A percentile compares a stretch with the other conserved stretches of the same genome.
phyloP scores from a whole-genome alignment of 805 yeast species.

The Metschnikowia sp. region DNA sequence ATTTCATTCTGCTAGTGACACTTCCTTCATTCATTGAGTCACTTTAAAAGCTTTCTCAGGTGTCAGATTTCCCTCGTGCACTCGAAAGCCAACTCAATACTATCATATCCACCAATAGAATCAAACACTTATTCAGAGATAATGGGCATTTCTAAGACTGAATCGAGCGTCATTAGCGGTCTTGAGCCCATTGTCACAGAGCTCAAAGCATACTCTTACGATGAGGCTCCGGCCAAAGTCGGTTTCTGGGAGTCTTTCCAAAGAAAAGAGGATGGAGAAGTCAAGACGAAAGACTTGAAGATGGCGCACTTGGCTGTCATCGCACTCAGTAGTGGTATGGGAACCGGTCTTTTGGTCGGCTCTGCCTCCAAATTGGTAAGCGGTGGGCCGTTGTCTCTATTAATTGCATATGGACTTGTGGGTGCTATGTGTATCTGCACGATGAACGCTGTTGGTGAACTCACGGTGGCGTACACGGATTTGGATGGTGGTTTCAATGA shows the following conservation, averaged over 20 bases:
- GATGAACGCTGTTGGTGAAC: constrained; percentile 43
- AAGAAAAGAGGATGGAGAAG: constrained; percentile 9
- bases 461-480: constrained; percentile 56
- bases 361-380: constrained; percentile 25
- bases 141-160: neutral
- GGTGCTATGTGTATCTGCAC: constrained; percentile 29
- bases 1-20: no score
- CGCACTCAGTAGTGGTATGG: constrained; percentile 36
- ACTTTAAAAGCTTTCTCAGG: no score
- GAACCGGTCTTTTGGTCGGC: constrained; percentile 43
- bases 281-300: constrained; percentile 11
- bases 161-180: neutral
- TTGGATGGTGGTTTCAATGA: constrained; percentile 38
- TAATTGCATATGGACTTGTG: constrained; percentile 22
- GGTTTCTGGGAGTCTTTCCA: constrained; percentile 15
- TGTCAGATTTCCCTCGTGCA: no score
- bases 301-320: constrained; percentile 30
- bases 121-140: neutral
- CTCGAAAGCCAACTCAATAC: no score
- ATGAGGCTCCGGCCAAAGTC: constrained; percentile 1
- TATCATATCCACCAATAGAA: no score
- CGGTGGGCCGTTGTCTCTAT: constrained; percentile 25
- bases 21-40: no score
- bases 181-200: constrained; percentile 16
- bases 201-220: constrained; percentile 6